phyloP scores from a whole-genome alignment of 352 stramenopile species.

The Sclerospora graminicola region DNA sequence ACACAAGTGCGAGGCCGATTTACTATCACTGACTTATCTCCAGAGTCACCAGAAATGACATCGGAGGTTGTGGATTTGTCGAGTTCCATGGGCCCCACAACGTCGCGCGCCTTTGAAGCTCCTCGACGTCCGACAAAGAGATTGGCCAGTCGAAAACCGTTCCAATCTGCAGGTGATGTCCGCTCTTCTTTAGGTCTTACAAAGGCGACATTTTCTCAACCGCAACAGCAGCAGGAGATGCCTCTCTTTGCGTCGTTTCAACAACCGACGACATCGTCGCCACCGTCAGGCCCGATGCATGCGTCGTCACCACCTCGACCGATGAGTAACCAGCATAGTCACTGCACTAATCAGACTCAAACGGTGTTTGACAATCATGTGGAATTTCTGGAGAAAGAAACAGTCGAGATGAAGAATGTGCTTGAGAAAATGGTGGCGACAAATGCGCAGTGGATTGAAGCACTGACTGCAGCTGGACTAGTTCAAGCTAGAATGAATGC shows the following conservation, averaged over 20 bases:
- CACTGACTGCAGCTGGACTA: slow-evolving; percentile 26
- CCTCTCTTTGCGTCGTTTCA: slow-evolving; percentile 17
- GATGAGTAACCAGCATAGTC: slow-evolving; percentile 26
- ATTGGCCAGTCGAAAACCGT: slow-evolving; percentile 12
- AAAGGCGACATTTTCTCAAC: slow-evolving; percentile 7
- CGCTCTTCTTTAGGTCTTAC: slow-evolving; percentile 13
- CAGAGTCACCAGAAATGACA: slow-evolving; percentile 32
- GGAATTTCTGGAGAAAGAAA: slow-evolving; percentile 59
- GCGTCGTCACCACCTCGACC: slow-evolving; percentile 14
- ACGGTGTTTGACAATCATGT: slow-evolving; percentile 54
- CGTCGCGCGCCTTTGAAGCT: slow-evolving; percentile 8
- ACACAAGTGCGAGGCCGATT: slow-evolving; percentile 69
- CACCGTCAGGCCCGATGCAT: slow-evolving; percentile 12
- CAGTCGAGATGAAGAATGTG: slow-evolving; percentile 48
- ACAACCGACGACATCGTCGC: slow-evolving; percentile 4
- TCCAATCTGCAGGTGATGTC: slow-evolving; percentile 22
- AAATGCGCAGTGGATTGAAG: slow-evolving; percentile 63
- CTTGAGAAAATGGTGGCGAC: slow-evolving; percentile 63
- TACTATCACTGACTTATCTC: slow-evolving; percentile 73
- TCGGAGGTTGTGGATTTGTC: slow-evolving; percentile 19
- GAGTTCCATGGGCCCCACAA: slow-evolving; percentile 10
- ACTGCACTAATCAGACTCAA: slow-evolving; percentile 24
- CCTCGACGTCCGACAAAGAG: slow-evolving; percentile 8
- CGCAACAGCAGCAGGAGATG: slow-evolving; percentile 10
- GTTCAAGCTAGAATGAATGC: slow-evolving; percentile 10